These are phyloP conservation scores for Fonsecaea pedrosoi DNA, from an alignment of 2,329 filamentous ascomycete species.

Conservation along the genomic window DNA sequence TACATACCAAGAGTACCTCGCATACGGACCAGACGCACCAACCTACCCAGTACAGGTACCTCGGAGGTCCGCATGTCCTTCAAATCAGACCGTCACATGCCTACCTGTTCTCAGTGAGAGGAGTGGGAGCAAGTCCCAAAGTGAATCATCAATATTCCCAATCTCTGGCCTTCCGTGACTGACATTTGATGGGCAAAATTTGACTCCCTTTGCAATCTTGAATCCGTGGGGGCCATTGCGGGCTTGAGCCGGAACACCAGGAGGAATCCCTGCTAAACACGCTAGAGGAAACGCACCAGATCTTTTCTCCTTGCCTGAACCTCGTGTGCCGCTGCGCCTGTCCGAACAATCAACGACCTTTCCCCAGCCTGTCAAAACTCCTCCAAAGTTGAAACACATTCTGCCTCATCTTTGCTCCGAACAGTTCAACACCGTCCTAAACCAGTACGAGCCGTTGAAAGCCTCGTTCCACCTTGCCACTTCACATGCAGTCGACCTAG, in stretches of 20 bases:
- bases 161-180: background rate
- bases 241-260: slow-evolving; percentile 3
- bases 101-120: background rate
- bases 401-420: slow-evolving; percentile 22
- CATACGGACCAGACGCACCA: too few relatives aligned
- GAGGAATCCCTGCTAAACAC: slow-evolving; percentile 1
- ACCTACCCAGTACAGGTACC: background rate
- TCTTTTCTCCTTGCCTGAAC: slow-evolving; percentile 19
- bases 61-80: background rate
- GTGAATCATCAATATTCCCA: background rate
- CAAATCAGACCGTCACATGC: background rate
- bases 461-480: slow-evolving; percentile 33
- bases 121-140: background rate
- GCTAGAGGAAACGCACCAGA: slow-evolving; percentile 9
- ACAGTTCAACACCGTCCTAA: slow-evolving; percentile 23
- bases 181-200: slow-evolving; percentile 1
- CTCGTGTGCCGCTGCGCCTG: slow-evolving; percentile 4
- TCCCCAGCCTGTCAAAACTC: slow-evolving; percentile 17
- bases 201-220: slow-evolving; percentile 6
- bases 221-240: background rate
- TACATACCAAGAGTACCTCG: too few relatives aligned
- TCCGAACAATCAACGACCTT: slow-evolving; percentile 10
- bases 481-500: slow-evolving; percentile 32
- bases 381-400: slow-evolving; percentile 27
- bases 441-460: slow-evolving; percentile 24